These are phyloP conservation scores for Chaetomiaceae sp. DNA, from an alignment of 2,329 filamentous ascomycete genomes.

Conservation along the genomic window DNA sequence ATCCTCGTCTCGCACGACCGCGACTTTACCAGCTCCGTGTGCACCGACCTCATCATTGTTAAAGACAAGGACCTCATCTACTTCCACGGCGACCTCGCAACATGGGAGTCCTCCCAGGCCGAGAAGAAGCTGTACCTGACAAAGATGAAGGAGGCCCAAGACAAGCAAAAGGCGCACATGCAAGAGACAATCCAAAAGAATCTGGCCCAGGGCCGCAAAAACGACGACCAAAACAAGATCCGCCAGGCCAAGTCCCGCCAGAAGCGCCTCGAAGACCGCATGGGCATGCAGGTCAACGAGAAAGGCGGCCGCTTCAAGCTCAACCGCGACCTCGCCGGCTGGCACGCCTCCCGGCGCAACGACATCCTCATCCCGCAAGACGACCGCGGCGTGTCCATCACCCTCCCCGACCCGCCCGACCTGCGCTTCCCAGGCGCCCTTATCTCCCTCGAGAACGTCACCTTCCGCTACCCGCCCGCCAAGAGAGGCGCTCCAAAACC, in stretches of 20 bases:
- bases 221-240: constrained; percentile 79
- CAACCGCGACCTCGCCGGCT: constrained; percentile 67
- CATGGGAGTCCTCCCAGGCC: constrained; percentile 64
- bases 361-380: constrained; percentile 69
- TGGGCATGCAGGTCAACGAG: constrained; percentile 69
- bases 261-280: constrained; percentile 78
- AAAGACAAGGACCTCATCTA: constrained; percentile 67
- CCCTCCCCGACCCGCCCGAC: constrained; percentile 60
- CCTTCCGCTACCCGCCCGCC: constrained; percentile 54
- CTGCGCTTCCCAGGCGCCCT: constrained; percentile 71
- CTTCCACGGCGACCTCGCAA: constrained; percentile 69
- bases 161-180: constrained; percentile 75
- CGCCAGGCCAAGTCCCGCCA: constrained; percentile 80
- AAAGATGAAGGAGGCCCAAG: constrained; percentile 77
- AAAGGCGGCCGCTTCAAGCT: constrained; percentile 75
- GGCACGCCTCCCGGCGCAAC: constrained; percentile 51
- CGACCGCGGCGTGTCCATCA: constrained; percentile 53
- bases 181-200: constrained; percentile 73
- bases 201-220: constrained; percentile 68
- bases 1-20: constrained; percentile 81
- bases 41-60: constrained; percentile 73
- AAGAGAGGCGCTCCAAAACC: constrained; percentile 28
- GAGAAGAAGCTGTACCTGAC: constrained; percentile 65
- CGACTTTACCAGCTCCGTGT: constrained; percentile 66
- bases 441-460: constrained; percentile 65